Evolutionary conservation across 148 eudicot species (phyloP).

Genomic region (Linanthus parryae): DNA sequence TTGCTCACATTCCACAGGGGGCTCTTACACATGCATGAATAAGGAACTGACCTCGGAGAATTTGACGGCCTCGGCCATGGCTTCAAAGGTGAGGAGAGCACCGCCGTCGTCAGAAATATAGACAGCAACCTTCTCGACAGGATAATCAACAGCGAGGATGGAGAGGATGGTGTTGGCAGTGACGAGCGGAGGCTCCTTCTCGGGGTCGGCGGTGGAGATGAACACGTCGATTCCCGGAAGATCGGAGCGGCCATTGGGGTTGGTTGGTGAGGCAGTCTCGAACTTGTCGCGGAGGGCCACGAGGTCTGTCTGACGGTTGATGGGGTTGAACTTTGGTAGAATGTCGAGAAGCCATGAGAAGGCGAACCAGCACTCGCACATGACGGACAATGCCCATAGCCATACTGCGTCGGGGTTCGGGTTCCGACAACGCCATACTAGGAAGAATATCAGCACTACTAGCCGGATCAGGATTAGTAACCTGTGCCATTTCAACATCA

Average conservation of each 20-base stretch:
- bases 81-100: conserved; percentile 79
- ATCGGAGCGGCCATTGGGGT: conserved; percentile 80
- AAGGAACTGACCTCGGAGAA: conserved; percentile 40
- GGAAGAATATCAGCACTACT: conserved; percentile 42
- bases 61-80: conserved; percentile 90
- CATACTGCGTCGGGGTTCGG: conserved; percentile 75
- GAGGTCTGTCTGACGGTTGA: conserved; percentile 69
- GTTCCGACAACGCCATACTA: conserved; percentile 54
- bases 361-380: conserved; percentile 85
- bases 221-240: conserved; percentile 80
- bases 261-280: conserved; percentile 41
- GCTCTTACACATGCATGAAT: too few species aligned
- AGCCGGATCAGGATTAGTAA: conserved; percentile 59
- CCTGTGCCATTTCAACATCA: too few species aligned
- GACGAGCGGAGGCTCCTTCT: conserved; percentile 87
- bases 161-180: conserved; percentile 86
- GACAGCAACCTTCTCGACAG: conserved; percentile 65
- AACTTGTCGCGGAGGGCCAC: conserved; percentile 70
- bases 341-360: conserved; percentile 90
- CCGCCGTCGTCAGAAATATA: conserved; percentile 94
- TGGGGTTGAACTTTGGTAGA: conserved; percentile 87
- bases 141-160: conserved; percentile 73
- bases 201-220: conserved; percentile 88
- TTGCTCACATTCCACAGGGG: too few species aligned
- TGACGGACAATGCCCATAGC: conserved; percentile 73